Conservation (phyloP, 2,329 filamentous ascomycete species). For the Pezicula radicicola region DNA sequence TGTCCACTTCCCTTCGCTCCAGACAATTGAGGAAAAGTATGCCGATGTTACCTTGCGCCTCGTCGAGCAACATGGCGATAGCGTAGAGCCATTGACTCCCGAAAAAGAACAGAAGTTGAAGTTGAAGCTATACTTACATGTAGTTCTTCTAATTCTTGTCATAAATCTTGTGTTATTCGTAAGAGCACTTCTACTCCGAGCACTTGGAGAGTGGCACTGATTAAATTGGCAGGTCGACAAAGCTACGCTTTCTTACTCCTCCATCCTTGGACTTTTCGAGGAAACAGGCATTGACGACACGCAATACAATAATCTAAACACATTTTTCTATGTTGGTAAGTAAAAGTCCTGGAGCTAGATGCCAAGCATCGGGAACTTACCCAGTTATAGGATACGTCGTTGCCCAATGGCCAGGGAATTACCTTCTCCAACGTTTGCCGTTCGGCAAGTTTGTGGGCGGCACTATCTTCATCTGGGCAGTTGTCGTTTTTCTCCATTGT, state of each 20-base stretch:
- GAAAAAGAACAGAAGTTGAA: slow-evolving; percentile 29
- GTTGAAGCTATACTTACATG: slow-evolving; percentile 30
- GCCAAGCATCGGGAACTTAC: not conserved
- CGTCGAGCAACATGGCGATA: slow-evolving; percentile 31
- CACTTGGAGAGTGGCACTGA: not conserved
- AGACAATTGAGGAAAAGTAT: slow-evolving; percentile 18
- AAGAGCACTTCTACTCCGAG: slow-evolving; percentile 4
- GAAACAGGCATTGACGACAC: slow-evolving; percentile 34
- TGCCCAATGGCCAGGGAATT: slow-evolving; percentile 35
- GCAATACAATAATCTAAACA: slow-evolving; percentile 38
- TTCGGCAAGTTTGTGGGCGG: slow-evolving; percentile 33
- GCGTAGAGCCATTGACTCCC: slow-evolving; percentile 28
- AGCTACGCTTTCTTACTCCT: slow-evolving; percentile 36
- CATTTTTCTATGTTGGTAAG: slow-evolving; percentile 39
- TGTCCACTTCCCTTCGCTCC: too few relatives aligned
- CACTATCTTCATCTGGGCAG: slow-evolving; percentile 32
- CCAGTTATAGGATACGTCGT: slow-evolving; percentile 30
- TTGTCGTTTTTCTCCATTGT: slow-evolving; percentile 36
- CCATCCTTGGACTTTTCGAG: slow-evolving; percentile 38
- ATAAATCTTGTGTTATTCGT: slow-evolving; percentile 36
- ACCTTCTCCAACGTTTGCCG: slow-evolving; percentile 36
- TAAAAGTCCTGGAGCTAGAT: not conserved
- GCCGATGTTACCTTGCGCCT: slow-evolving; percentile 35
- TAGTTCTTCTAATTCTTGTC: slow-evolving; percentile 29
- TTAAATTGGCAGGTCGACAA: slow-evolving; percentile 33